phyloP scores from a whole-genome alignment of 1,284 basidiomycete species.

The Cutaneotrichosporon cutaneum region DNA sequence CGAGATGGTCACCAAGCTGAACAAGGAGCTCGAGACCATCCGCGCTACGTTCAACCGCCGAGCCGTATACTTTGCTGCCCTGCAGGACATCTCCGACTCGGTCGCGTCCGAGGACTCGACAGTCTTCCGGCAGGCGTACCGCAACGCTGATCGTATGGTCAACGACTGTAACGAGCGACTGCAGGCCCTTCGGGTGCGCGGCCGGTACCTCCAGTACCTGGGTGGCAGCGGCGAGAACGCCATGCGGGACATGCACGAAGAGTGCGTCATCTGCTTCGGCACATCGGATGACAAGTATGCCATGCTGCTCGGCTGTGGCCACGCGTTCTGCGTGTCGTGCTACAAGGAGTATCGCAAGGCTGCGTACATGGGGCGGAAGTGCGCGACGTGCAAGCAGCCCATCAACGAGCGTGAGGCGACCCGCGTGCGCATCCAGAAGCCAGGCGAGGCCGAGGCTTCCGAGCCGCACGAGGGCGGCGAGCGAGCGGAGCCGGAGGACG shows the following conservation, averaged over 20 bases:
- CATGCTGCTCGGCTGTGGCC: constrained; percentile 43
- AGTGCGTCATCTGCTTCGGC: constrained; percentile 50
- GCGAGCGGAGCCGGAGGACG: constrained; percentile 7
- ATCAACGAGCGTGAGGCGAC: constrained; percentile 8
- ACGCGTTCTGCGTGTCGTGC: constrained; percentile 49
- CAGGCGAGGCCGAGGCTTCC: background rate
- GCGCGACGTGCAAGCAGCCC: constrained; percentile 38
- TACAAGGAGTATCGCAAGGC: constrained; percentile 35
- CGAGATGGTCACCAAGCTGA: constrained; percentile 36
- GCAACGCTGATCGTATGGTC: constrained; percentile 33
- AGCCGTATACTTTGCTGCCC: constrained; percentile 45
- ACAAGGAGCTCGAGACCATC: constrained; percentile 49
- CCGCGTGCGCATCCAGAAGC: constrained; percentile 57
- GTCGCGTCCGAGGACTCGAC: constrained; percentile 32
- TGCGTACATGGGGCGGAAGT: constrained; percentile 30
- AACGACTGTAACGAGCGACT: constrained; percentile 31
- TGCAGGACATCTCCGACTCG: constrained; percentile 51
- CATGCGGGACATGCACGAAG: constrained; percentile 35
- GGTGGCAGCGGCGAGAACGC: constrained; percentile 25
- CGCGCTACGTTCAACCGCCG: constrained; percentile 46
- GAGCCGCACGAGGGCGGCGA: background rate
- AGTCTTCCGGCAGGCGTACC: constrained; percentile 26
- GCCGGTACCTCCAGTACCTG: constrained; percentile 41
- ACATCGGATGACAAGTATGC: constrained; percentile 42
- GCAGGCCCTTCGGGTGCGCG: constrained; percentile 34